Percentiles rank a stretch among this genome's conserved stretches.
phyloP scores from a whole-genome alignment of 768 basidiomycete genomes.

The Daedalea quercina region DNA sequence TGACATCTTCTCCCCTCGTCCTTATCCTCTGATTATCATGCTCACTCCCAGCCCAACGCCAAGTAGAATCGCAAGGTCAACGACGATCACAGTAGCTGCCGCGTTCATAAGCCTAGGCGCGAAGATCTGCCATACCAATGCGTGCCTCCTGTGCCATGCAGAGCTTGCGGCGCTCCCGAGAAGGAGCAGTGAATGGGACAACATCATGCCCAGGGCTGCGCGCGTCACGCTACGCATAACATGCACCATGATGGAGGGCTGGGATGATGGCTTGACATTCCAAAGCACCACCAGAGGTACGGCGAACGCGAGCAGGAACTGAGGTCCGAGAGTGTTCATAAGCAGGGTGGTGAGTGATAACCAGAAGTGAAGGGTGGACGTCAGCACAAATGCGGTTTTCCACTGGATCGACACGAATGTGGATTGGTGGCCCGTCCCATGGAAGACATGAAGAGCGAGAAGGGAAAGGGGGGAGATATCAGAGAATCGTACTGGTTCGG shows the following conservation, averaged over 20 bases:
- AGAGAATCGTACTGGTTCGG: constrained; percentile 41
- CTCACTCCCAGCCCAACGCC: constrained; percentile 55
- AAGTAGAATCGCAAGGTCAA: constrained; percentile 66
- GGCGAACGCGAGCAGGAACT: constrained; percentile 59
- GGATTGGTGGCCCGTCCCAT: constrained; percentile 88
- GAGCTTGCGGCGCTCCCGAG: constrained; percentile 68
- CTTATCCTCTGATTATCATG: too few species aligned
- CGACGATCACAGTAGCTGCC: constrained; percentile 54
- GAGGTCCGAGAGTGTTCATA: constrained; percentile 72
- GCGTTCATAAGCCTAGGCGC: constrained; percentile 90
- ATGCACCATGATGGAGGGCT: constrained; percentile 21
- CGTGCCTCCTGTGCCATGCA: constrained; percentile 70
- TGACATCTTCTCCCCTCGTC: too few species aligned
- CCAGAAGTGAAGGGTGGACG: constrained; percentile 59
- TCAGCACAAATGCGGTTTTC: constrained; percentile 88
- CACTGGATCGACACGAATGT: constrained; percentile 88
- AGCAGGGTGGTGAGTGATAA: constrained; percentile 68
- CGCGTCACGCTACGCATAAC: constrained; percentile 35
- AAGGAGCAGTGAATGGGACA: constrained; percentile 60
- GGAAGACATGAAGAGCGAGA: constrained; percentile 72
- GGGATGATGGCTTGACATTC: constrained; percentile 66
- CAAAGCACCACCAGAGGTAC: constrained; percentile 72
- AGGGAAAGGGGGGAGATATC: constrained; percentile 73
- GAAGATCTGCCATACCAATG: constrained; percentile 99
- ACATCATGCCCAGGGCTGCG: constrained; percentile 57